Base-by-base conservation (phyloP, 306 rosid species). In the Lupinus albus region DNA sequence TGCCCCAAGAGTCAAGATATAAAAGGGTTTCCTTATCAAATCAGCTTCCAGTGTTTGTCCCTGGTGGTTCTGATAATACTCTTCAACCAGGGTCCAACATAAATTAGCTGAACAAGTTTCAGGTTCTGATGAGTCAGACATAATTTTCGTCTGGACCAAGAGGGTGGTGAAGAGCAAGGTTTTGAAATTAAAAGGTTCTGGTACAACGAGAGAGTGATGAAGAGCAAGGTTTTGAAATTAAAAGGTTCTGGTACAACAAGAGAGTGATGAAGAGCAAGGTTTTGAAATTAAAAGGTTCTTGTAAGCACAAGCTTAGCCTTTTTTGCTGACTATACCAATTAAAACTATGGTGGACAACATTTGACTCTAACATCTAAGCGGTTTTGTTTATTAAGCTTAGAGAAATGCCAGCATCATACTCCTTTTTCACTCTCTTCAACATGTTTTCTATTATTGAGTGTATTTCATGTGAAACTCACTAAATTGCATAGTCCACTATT, bases 21-120 rank as follows among this genome's bases (percentile, higher is more conserved):
- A 87, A 53, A 81, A 89, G 95, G 67, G 95, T 87, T 73, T 84
- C 94, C 13, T 67, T 67, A 4, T 93, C 98, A 60, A 88, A 89
- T 78, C 98, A 89, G 74, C 95, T 93, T 75, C 98, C 98, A 0
- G 96, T 93, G 77, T 93, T 93, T 74, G 88, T 87, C 47, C 96
- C 95, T 0, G 89, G 91, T 32, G 91, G 89, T 11, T 89, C 74
- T 36, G 88, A 86, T 33, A 83, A 74, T 48, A 75, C 73, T 68
- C 81, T 80, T 41, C 76, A 75, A 61, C 82, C 90, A 7, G 86
- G 93, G 59, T 80, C 96, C 0, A 77, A 84, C 67, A 75, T 67
- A 10, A 78, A 82, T 56, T 84, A 89, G 83, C 68, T 60, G 7
- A 25, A 63, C 52, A 56, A 67, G 76, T 64, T 73, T 69, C 77